A percentile compares a stretch with the other conserved stretches of the same genome.
These are phyloP conservation scores for Macadamia integrifolia DNA, from an alignment of 164 flowering plant species.

Conservation along the genomic window DNA sequence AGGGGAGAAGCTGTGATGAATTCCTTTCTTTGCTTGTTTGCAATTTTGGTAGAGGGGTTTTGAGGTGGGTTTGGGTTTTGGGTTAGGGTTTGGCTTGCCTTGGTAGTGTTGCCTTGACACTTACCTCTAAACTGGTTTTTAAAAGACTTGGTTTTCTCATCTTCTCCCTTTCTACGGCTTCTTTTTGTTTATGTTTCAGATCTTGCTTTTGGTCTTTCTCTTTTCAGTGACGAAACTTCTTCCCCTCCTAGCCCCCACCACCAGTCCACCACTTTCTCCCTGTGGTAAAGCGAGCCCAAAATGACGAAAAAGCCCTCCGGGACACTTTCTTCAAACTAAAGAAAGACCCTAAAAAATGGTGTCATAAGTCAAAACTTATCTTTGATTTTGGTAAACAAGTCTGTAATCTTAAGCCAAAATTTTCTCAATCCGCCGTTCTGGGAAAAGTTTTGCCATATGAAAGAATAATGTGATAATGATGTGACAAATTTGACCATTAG, in stretches of 20 bases:
- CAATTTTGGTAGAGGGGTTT: background rate
- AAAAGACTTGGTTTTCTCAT: slow-evolving; percentile 1
- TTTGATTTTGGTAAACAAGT: too few species aligned
- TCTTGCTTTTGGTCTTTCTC: background rate
- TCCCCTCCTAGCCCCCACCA: background rate
- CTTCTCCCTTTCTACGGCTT: slow-evolving; percentile 2
- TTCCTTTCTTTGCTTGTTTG: slow-evolving; percentile 34
- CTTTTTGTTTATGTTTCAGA: background rate
- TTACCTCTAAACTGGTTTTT: background rate
- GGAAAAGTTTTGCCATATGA: too few species aligned
- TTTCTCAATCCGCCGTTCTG: too few species aligned
- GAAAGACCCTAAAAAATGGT: background rate
- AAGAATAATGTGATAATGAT: too few species aligned
- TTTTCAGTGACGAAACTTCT: slow-evolving; percentile 2
- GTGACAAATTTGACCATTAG: too few species aligned
- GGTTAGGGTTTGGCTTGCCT: slow-evolving; percentile 3
- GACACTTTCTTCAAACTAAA: slow-evolving; percentile 8
- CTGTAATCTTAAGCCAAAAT: too few species aligned
- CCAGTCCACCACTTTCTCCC: too few species aligned
- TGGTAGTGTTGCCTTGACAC: slow-evolving; percentile 5
- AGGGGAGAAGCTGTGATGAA: slow-evolving; percentile 1
- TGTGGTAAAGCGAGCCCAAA: too few species aligned
- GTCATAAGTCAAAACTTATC: too few species aligned
- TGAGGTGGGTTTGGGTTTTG: background rate
- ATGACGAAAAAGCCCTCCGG: background rate